phyloP scores from a whole-genome alignment of 169 alveolate genomes.

The Plasmodium gonderi region DNA sequence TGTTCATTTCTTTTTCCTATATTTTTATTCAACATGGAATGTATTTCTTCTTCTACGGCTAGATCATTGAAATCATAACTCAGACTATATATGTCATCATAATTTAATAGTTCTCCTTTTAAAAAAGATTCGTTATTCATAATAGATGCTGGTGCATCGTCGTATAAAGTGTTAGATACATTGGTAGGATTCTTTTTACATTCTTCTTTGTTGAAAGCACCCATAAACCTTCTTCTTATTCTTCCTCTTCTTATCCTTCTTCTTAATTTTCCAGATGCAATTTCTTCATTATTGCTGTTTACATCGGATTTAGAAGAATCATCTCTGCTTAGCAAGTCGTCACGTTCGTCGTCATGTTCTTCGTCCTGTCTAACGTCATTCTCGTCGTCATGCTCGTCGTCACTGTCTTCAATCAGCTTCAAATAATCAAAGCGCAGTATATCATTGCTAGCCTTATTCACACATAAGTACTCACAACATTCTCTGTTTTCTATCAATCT shows the following conservation, averaged over 20 bases:
- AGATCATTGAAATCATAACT: constrained; percentile 19
- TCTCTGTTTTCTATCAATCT: constrained; percentile 52
- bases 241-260: background rate
- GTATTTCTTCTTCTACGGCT: constrained; percentile 23
- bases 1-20: background rate
- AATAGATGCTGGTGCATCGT: background rate
- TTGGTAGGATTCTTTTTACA: background rate
- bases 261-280: background rate
- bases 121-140: constrained; percentile 10
- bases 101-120: constrained; percentile 36
- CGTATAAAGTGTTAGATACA: background rate
- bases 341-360: too few relatives aligned
- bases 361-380: background rate
- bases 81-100: constrained; percentile 27
- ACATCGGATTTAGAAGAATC: background rate
- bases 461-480: constrained; percentile 48
- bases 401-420: constrained; percentile 11
- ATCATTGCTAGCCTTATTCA: constrained; percentile 63
- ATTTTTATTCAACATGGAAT: background rate
- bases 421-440: constrained; percentile 35
- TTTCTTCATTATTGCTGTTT: background rate
- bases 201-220: background rate
- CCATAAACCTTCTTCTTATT: background rate
- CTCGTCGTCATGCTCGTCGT: background rate
- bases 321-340: too few relatives aligned